Evolutionary conservation across 148 eudicot species (phyloP), one percentile per base, ranked within the genome.

Genomic region (Rhododendron molle): DNA sequence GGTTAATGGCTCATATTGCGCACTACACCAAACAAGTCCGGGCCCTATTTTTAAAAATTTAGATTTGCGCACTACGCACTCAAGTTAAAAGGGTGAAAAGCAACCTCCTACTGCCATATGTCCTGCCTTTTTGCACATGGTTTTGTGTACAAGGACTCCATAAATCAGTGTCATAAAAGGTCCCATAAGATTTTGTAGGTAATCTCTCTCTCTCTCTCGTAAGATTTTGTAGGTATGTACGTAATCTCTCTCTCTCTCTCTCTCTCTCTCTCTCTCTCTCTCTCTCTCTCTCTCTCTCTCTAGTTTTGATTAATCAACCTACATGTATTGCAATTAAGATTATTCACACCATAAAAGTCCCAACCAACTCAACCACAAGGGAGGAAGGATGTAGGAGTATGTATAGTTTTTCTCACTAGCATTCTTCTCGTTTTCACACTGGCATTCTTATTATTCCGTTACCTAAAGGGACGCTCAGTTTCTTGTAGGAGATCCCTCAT

Each of bases 21-120:
- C 3, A 9, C 11, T 46, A 40, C 44, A 40, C 7, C 7, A 0
- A 1, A 0, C 44, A 40, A 0, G 0, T 5, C 1, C 1, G 8
- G 7, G 6, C 44, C 44, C 44, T 40, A 40, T 40, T 40, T 46
- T 46, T 46, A 46, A 46, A 46, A 0, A 3, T 46, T 46, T 46
- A 46, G 0, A 7, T 46, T 46, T 46, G 11, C 49, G 2, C 12
- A 9, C 11, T 46, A 9, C 0, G 49, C 49, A 46, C 11, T 46
- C 11, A 46, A 40, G 44, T 46, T 40, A 6, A 40, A 36, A 49
- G 52, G 56, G 56, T 52, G 16, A 60, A 60, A 60, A 21, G 69
- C 28, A 6, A 2, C 40, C 21, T 46, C 30, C 1, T 11, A 28
- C 38, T 3, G 2, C 62, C 60, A 80, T 21, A 60, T 0, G 4